Percentiles rank a stretch among this genome's conserved stretches.
Conservation (phyloP, 371 early-diverging fungal genomes). For the Mucor ambiguus region DNA sequence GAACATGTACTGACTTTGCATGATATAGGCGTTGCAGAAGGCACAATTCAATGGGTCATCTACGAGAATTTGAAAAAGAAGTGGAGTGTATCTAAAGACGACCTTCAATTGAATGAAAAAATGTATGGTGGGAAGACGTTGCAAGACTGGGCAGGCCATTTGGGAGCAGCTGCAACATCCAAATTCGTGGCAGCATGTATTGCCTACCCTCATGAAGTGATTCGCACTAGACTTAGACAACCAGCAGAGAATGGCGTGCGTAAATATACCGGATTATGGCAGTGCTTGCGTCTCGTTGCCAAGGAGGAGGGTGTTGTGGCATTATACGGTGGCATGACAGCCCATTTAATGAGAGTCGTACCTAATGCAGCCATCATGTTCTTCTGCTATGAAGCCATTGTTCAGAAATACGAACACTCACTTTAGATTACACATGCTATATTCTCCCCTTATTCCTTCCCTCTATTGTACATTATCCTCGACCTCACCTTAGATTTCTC, state of each 20-base stretch:
- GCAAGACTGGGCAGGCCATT: slow-evolving; percentile 72
- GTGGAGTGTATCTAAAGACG: slow-evolving; percentile 22
- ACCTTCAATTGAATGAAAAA: slow-evolving; percentile 8
- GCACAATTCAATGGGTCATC: slow-evolving; percentile 92
- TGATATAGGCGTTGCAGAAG: slow-evolving; percentile 72
- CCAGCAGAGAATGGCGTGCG: slow-evolving; percentile 58
- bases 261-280: slow-evolving; percentile 83
- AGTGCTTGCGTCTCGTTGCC: slow-evolving; percentile 70
- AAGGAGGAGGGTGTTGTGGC: slow-evolving; percentile 87
- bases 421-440: neutral
- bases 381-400: slow-evolving; percentile 86
- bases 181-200: slow-evolving; percentile 88
- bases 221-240: slow-evolving; percentile 83
- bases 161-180: slow-evolving; percentile 84
- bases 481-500: neutral
- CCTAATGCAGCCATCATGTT: slow-evolving; percentile 98
- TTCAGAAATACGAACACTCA: slow-evolving; percentile 53
- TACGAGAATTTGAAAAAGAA: slow-evolving; percentile 88
- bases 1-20: neutral
- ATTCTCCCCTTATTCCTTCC: neutral
- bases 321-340: slow-evolving; percentile 94
- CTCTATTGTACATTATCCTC: neutral
- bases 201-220: slow-evolving; percentile 89
- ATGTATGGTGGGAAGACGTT: slow-evolving; percentile 38
- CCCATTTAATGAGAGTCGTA: slow-evolving; percentile 93